Evolutionary conservation across 331 rosid species (phyloP).

Genomic region (Rhamnella rubrinervis): DNA sequence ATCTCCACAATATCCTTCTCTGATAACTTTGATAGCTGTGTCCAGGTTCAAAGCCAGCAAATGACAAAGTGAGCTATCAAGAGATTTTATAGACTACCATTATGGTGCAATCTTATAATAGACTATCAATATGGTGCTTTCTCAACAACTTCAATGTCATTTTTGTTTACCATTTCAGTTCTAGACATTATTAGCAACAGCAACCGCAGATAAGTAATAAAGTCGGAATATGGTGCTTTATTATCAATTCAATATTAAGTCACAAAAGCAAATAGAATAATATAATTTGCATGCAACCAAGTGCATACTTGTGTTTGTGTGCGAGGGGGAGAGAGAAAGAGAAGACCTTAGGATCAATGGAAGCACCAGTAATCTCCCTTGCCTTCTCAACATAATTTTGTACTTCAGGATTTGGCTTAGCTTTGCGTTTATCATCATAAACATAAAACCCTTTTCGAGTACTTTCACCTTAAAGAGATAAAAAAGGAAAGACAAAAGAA

Average conservation of each 20-base stretch:
- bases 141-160: too few relatives aligned
- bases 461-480: constrained; percentile 53
- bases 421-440: constrained; percentile 69
- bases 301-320: neutral
- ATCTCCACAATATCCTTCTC: constrained; percentile 88
- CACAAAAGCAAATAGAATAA: too few relatives aligned
- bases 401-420: constrained; percentile 80
- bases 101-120: too few relatives aligned
- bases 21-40: constrained; percentile 66
- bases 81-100: too few relatives aligned
- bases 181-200: too few relatives aligned
- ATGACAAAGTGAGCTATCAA: too few relatives aligned
- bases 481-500: constrained; percentile 20
- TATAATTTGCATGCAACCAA: too few relatives aligned
- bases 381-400: constrained; percentile 79
- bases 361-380: constrained; percentile 62
- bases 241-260: too few relatives aligned
- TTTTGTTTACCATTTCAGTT: too few relatives aligned
- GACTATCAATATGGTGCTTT: too few relatives aligned
- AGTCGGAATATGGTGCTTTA: too few relatives aligned
- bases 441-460: constrained; percentile 75
- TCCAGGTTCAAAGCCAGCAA: neutral
- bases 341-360: constrained; percentile 72
- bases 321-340: neutral
- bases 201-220: too few relatives aligned